Evolutionary conservation across 495 filamentous ascomycete species (phyloP).

Genomic region (Parachaetomium inaequale): DNA sequence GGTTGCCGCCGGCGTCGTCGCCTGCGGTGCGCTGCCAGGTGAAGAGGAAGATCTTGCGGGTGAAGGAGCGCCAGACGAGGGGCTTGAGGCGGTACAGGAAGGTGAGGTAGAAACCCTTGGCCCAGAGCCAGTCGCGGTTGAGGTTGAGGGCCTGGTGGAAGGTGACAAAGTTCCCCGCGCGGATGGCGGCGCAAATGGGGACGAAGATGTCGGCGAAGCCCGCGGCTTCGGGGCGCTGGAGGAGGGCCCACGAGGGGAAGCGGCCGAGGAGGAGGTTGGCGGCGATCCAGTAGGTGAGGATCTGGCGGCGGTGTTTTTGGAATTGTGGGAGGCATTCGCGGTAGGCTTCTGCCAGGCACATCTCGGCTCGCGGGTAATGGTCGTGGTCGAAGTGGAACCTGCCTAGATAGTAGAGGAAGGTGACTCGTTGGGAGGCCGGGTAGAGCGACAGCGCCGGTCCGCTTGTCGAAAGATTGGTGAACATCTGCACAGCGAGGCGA

Average conservation of each 20-base stretch:
- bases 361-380: constrained; percentile 71
- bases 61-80: constrained; percentile 79
- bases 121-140: constrained; percentile 64
- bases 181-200: constrained; percentile 70
- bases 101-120: constrained; percentile 69
- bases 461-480: constrained; percentile 79
- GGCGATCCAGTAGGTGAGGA: constrained; percentile 80
- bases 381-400: constrained; percentile 80
- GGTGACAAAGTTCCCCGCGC: constrained; percentile 69
- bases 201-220: constrained; percentile 68
- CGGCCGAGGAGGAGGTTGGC: constrained; percentile 81
- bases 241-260: constrained; percentile 65
- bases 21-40: constrained; percentile 54
- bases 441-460: constrained; percentile 75
- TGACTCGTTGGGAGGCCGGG: constrained; percentile 82
- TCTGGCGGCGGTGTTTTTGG: constrained; percentile 67
- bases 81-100: constrained; percentile 70
- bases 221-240: constrained; percentile 67
- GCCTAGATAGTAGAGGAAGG: constrained; percentile 92
- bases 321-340: constrained; percentile 66
- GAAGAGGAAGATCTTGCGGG: constrained; percentile 65
- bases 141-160: constrained; percentile 64
- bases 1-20: constrained; percentile 46
- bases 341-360: constrained; percentile 74
- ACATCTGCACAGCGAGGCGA: constrained; percentile 73